phyloP scores from a whole-genome alignment of 2,329 filamentous ascomycete species.

The Aspergillus hiratsukae region DNA sequence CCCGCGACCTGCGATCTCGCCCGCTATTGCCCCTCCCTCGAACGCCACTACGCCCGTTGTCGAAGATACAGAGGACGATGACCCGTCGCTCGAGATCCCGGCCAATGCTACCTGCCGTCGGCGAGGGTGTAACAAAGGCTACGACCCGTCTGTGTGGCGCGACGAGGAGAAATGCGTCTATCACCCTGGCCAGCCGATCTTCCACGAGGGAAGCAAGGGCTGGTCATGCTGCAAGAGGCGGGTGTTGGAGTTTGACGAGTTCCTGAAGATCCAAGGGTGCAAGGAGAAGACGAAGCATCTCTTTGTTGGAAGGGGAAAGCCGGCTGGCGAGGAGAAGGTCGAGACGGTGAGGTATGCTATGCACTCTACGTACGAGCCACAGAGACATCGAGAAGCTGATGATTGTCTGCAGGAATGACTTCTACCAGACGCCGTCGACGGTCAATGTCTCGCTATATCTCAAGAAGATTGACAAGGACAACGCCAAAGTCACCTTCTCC shows the following conservation, averaged over 20 bases:
- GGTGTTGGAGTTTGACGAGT: constrained; percentile 95
- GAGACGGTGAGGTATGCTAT: constrained; percentile 66
- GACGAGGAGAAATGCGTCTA: constrained; percentile 76
- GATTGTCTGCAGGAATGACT: constrained; percentile 62
- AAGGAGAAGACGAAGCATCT: constrained; percentile 75
- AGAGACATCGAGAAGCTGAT: not conserved
- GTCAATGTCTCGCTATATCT: constrained; percentile 92
- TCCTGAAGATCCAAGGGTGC: constrained; percentile 93
- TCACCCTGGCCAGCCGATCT: constrained; percentile 86
- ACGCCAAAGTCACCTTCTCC: constrained; percentile 67
- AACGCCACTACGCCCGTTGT: constrained; percentile 31
- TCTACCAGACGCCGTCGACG: constrained; percentile 82
- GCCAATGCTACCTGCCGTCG: constrained; percentile 73
- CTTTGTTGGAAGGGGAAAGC: constrained; percentile 72
- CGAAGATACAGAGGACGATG: constrained; percentile 81
- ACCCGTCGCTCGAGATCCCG: constrained; percentile 67
- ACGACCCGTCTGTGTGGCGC: constrained; percentile 55
- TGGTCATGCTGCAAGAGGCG: constrained; percentile 95
- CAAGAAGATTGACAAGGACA: constrained; percentile 90
- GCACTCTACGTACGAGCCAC: no score
- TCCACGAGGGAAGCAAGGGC: constrained; percentile 97
- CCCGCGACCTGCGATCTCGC: constrained; percentile 21
- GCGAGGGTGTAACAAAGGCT: constrained; percentile 65
- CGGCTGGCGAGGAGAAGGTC: constrained; percentile 66
- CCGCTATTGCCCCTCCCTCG: constrained; percentile 28